Conservation (phyloP, 2,329 filamentous ascomycete species). For the Colletotrichum shisoi region DNA sequence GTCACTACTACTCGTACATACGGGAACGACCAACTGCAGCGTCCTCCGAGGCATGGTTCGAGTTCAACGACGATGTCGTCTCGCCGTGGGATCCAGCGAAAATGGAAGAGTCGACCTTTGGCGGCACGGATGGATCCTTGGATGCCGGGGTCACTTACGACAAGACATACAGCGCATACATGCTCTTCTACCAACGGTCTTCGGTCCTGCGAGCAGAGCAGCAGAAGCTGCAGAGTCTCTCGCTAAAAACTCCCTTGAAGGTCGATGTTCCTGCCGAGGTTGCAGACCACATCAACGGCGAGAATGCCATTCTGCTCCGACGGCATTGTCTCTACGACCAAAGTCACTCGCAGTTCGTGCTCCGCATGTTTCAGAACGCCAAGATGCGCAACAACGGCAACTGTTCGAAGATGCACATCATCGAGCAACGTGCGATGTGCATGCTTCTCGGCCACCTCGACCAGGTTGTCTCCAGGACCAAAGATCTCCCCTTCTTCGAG, state of each 20-base stretch:
- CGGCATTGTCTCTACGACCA: conserved; percentile 83
- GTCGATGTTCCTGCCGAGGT: conserved; percentile 56
- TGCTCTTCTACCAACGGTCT: conserved; percentile 93
- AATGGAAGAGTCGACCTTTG: conserved; percentile 81
- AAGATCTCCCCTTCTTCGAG: conserved; percentile 71
- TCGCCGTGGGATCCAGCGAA: conserved; percentile 74
- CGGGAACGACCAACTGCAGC: conserved; percentile 73
- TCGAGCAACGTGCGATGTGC: conserved; percentile 60
- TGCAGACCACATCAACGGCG: conserved; percentile 68
- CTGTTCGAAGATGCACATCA: conserved; percentile 52
- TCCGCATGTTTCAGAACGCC: conserved; percentile 66
- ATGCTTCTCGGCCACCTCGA: conserved; percentile 73
- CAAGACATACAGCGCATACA: conserved; percentile 89
- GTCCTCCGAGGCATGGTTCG: conserved; percentile 72
- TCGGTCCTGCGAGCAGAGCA: conserved; percentile 68
- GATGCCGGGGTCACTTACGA: conserved; percentile 62
- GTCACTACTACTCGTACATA: conserved; percentile 97
- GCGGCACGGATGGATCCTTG: conserved; percentile 67
- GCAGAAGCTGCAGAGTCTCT: conserved; percentile 52
- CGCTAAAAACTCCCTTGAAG: conserved; percentile 53
- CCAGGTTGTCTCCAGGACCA: conserved; percentile 75
- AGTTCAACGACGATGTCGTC: conserved; percentile 93
- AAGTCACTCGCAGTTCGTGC: conserved; percentile 72
- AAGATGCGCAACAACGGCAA: conserved; percentile 57
- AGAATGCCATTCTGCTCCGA: conserved; percentile 77